Evolutionary conservation across 345 rosid species (phyloP).

Genomic region (Geranium brycei): DNA sequence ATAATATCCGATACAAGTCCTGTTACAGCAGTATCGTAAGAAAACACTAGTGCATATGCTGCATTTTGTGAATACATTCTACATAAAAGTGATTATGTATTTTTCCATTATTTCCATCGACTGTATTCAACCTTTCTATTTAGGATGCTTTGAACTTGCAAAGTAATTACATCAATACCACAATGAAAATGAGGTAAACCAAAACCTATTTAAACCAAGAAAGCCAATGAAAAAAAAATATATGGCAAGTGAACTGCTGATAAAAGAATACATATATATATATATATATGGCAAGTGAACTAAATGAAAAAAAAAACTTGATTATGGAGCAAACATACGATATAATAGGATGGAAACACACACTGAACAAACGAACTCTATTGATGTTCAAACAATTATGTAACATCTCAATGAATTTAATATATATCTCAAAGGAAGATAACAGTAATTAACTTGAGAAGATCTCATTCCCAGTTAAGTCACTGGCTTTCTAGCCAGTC

Average conservation of each 20-base stretch:
- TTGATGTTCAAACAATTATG: background rate
- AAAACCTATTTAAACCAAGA: no score
- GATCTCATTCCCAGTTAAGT: background rate
- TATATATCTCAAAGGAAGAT: background rate
- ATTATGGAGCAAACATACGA: background rate
- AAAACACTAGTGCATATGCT: background rate
- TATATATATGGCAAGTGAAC: no score
- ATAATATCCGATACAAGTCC: background rate
- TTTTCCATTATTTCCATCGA: background rate
- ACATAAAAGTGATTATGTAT: background rate
- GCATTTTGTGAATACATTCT: background rate
- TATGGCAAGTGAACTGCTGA: no score
- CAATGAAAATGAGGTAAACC: no score
- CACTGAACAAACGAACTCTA: background rate
- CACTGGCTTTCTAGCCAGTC: background rate
- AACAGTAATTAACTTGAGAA: no score
- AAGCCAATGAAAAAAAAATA: no score
- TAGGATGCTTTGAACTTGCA: no score
- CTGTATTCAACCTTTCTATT: no score
- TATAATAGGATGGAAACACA: background rate
- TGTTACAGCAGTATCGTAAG: background rate
- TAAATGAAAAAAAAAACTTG: no score
- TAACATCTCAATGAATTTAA: background rate
- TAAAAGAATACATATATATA: no score
- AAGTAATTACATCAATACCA: no score